A percentile compares a stretch with the other conserved stretches of the same genome.
Evolutionary conservation across 2,329 filamentous ascomycete species (phyloP).

Genomic region (Cladophialophora carrionii): DNA sequence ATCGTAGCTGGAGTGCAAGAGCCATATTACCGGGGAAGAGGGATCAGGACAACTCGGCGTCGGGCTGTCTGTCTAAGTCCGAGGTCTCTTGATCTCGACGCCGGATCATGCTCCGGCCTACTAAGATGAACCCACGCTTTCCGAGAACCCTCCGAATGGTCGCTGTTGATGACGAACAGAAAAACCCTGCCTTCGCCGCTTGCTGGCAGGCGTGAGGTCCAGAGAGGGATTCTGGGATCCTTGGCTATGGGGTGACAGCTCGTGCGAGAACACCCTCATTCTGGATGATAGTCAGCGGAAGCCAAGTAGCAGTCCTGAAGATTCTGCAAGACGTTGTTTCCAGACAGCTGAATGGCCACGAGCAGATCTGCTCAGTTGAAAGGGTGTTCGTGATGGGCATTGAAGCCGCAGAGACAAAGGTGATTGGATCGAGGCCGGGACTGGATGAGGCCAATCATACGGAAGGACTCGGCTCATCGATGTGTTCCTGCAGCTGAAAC

Average conservation of each 20-base stretch:
- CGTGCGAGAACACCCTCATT: conserved; percentile 1
- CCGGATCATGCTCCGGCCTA: background rate
- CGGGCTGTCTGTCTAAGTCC: background rate
- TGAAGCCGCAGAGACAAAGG: background rate
- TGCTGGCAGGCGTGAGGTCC: background rate
- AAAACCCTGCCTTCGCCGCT: background rate
- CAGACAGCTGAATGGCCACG: conserved; percentile 16
- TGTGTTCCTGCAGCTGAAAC: conserved; percentile 34
- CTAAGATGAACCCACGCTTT: background rate
- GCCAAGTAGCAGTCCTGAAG: background rate
- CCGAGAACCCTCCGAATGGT: background rate
- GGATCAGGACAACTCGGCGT: background rate
- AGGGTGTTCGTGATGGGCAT: conserved; percentile 19
- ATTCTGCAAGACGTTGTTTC: conserved; percentile 2
- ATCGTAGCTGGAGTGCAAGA: background rate
- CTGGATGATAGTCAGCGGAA: conserved; percentile 11
- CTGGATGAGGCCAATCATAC: conserved; percentile 28
- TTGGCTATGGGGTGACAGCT: conserved; percentile 2
- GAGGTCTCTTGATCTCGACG: background rate
- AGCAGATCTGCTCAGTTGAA: conserved; percentile 22
- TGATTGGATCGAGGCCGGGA: conserved; percentile 19
- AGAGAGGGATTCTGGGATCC: background rate
- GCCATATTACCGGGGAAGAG: background rate
- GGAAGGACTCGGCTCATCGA: conserved; percentile 18
- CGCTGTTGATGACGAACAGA: background rate